phyloP scores from a whole-genome alignment of 768 basidiomycete species.

The Agrocybe praecox region DNA sequence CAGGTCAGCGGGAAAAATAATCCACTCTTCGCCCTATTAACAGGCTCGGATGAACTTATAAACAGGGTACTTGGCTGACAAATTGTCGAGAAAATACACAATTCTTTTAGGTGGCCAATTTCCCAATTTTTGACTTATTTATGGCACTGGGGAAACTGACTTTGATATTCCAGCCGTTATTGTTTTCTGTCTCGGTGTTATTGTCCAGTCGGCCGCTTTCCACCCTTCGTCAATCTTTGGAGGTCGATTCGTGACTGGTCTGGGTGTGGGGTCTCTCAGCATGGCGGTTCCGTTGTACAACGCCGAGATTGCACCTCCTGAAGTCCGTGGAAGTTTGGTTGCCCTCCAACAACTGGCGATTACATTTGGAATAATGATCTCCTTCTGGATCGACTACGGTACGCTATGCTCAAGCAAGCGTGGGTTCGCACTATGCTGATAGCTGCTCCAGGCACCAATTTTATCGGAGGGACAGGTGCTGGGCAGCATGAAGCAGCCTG shows the following conservation, averaged over 20 bases:
- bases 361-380: slow-evolving; percentile 77
- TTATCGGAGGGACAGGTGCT: slow-evolving; percentile 63
- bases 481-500: slow-evolving; percentile 71
- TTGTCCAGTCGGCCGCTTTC: slow-evolving; percentile 67
- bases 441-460: slow-evolving; percentile 58
- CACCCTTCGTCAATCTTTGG: slow-evolving; percentile 67
- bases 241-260: slow-evolving; percentile 78
- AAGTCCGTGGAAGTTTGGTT: slow-evolving; percentile 80
- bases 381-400: slow-evolving; percentile 57
- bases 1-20: slow-evolving; percentile 38
- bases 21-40: neutral
- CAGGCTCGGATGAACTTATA: neutral
- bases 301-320: slow-evolving; percentile 71
- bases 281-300: slow-evolving; percentile 88
- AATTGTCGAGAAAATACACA: slow-evolving; percentile 72
- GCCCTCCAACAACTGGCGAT: slow-evolving; percentile 84
- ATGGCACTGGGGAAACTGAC: neutral
- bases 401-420: slow-evolving; percentile 6
- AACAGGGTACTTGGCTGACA: slow-evolving; percentile 65
- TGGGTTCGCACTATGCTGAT: slow-evolving; percentile 32
- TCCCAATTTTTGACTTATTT: neutral
- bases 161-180: slow-evolving; percentile 46
- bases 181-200: slow-evolving; percentile 71
- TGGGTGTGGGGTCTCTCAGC: slow-evolving; percentile 79
- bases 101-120: slow-evolving; percentile 54